These are phyloP conservation scores for Vanilla planifolia DNA, from an alignment of 106 monocot species.

Conservation along the genomic window DNA sequence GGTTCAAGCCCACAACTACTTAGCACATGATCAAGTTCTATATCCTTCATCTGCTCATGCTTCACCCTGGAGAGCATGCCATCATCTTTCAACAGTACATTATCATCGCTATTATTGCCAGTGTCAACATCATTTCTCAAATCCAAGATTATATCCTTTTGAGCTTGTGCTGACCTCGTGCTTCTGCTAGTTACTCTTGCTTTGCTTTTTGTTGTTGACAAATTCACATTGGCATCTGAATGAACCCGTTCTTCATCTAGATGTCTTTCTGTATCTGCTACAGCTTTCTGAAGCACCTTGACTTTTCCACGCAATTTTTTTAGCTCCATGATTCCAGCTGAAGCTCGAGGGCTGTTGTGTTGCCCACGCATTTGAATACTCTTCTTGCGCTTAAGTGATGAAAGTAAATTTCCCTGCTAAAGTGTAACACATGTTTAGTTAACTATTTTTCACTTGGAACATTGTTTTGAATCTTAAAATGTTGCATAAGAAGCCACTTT, in stretches of 20 bases:
- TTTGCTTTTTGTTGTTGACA: conserved; percentile 17
- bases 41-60: conserved; percentile 43
- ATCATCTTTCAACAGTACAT: conserved; percentile 4
- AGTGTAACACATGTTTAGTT: neutral
- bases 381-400: conserved; percentile 9
- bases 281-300: conserved; percentile 27
- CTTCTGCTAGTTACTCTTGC: conserved; percentile 3
- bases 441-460: neutral
- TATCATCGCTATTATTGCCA: neutral
- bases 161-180: conserved; percentile 6
- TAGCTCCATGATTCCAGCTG: conserved; percentile 23
- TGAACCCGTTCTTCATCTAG: conserved; percentile 10
- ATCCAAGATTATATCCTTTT: conserved; percentile 12
- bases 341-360: neutral
- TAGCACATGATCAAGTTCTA: conserved; percentile 53
- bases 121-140: neutral
- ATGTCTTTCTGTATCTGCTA: conserved; percentile 9
- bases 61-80: conserved; percentile 15
- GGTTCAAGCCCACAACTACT: conserved; percentile 15
- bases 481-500: neutral
- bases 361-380: conserved; percentile 4
- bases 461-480: conserved; percentile 5
- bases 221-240: neutral
- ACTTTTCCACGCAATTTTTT: conserved; percentile 34
- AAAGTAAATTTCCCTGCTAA: conserved; percentile 14